Base-by-base conservation (phyloP, 2,329 filamentous ascomycete species). In the Fusarium musae region DNA sequence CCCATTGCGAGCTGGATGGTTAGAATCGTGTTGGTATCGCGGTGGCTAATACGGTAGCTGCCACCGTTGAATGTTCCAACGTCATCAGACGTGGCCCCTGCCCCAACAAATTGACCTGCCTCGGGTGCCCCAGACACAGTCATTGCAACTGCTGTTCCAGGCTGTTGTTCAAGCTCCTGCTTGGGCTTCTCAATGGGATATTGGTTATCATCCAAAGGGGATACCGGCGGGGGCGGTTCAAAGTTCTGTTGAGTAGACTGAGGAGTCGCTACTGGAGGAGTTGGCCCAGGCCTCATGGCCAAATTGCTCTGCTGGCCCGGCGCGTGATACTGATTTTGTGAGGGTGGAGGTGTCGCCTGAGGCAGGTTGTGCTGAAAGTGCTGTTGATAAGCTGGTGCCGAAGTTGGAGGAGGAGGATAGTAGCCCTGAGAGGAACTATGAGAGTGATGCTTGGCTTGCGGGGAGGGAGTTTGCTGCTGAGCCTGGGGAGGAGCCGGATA, bases 41-140 rank as follows among this genome's bases (percentile, higher is more conserved):
- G 89, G 80, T 99, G 96, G 78, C 93, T 96, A 79, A 98, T 95
- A 47, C 96, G 89, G 81, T 96, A 99, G 79, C 93, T 96, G 17
- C 96, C 96, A 21, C 96, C 96, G 80, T 98, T 98, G 86, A 98
- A 99, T 0, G 93, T 96, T n/a, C 96, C 96, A 4, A 97, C 90
- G 76, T 97, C 95, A 81, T 98, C 96, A 36, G 90, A 86, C 2
- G 88, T 87, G 2, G 92, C 85, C 40, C 66, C 70, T 0, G 88
- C 90, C 36, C 93, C 93, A 10, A 86, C 81, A 72, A 96, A 95
- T 64, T 92, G 88, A 37, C 83, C 82, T 21, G 84, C 82, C 11
- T 82, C 79, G 16, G 84, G 85, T 8, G 83, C 85, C 34, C 82
- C 82, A 16, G 79, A 79, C 26, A 82, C 78, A 50, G 83, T 79